Base-by-base conservation (phyloP, 257 asterid species). In the Primulina huaijiensis region DNA sequence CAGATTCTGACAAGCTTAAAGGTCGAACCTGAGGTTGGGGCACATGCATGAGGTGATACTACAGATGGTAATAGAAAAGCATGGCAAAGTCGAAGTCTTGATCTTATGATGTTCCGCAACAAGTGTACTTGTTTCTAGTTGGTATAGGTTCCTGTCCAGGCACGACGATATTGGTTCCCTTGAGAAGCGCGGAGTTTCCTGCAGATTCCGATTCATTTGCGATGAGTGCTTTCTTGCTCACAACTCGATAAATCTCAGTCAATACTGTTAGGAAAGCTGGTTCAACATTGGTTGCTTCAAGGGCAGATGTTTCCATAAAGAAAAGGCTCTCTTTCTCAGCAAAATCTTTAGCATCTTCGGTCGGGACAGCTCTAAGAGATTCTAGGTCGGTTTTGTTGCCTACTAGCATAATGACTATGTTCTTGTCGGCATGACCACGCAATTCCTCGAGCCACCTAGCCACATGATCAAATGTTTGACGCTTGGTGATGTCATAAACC, bases 281-380 rank as follows among this genome's bases (percentile, higher is more conserved):
- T 63, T 92, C 96, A 6, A 92, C 97, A 58, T 92, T 92, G 34
- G 88, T 87, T 58, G 96, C 87, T 78, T 90, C 94, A 17, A 86
- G 87, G 17, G 97, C 97, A 11, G 97, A 88, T 74, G 97, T 88
- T 84, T 92, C 97, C 94, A 86, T 86, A 63, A 89, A 92, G 86
- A 83, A 92, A 35, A 92, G 78, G 78, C 84, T 87, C 84, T 92
- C 96, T 65, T 77, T 83, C 85, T 92, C 83, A 21, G 96, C 93
- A 62, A 84, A 89, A 33, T 92, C 97, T 82, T 89, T 87, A 53
- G 97, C 97, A 64, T 86, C 97, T 55, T 92, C 95, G 3, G 83
- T 81, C n/a, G 93, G 57, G 69, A 92, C 97, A 62, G 68, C 86
- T 37, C 93, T 85, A 74, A 68, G 79, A 73, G 73, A 72, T 73